These are phyloP conservation scores for Chaetomiaceae sp. DNA, from an alignment of 2,329 filamentous ascomycete species.

Conservation along the genomic window DNA sequence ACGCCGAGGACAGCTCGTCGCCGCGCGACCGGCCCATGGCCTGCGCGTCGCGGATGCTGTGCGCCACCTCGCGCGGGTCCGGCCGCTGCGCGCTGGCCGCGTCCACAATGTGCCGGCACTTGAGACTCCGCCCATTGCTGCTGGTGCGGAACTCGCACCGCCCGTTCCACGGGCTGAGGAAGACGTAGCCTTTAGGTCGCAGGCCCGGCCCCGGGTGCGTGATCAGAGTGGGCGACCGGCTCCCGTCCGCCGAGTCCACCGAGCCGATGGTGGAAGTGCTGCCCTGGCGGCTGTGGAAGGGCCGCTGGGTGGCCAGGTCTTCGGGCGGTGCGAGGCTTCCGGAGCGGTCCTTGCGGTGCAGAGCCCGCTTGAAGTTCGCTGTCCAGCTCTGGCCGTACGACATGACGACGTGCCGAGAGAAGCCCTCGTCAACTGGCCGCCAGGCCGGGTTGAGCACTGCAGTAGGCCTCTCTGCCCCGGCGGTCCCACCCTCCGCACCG, in stretches of 20 bases:
- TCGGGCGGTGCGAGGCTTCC: constrained; percentile 20
- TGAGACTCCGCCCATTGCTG: constrained; percentile 65
- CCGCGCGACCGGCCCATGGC: constrained; percentile 26
- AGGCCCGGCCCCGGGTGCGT: constrained; percentile 42
- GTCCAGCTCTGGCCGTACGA: constrained; percentile 46
- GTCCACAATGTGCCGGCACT: constrained; percentile 66
- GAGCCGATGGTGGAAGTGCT: constrained; percentile 33
- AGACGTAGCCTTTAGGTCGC: constrained; percentile 63
- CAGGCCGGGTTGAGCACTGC: not conserved
- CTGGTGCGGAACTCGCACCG: constrained; percentile 80
- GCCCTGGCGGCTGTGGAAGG: constrained; percentile 27
- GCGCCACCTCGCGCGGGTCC: constrained; percentile 40
- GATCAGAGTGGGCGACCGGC: constrained; percentile 23
- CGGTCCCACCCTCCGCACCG: not conserved
- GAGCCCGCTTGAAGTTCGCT: constrained; percentile 40
- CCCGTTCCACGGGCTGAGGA: constrained; percentile 80
- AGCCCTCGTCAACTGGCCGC: constrained; percentile 29
- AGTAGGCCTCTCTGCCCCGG: not conserved
- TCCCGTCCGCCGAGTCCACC: constrained; percentile 22
- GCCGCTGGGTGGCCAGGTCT: constrained; percentile 21
- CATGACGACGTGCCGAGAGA: constrained; percentile 54
- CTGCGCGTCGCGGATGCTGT: constrained; percentile 27
- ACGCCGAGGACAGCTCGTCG: constrained; percentile 24
- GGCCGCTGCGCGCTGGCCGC: constrained; percentile 32
- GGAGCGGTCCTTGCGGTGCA: constrained; percentile 33